Conservation (phyloP, 148 eudicot genomes). For the Diospyros lotus region DNA sequence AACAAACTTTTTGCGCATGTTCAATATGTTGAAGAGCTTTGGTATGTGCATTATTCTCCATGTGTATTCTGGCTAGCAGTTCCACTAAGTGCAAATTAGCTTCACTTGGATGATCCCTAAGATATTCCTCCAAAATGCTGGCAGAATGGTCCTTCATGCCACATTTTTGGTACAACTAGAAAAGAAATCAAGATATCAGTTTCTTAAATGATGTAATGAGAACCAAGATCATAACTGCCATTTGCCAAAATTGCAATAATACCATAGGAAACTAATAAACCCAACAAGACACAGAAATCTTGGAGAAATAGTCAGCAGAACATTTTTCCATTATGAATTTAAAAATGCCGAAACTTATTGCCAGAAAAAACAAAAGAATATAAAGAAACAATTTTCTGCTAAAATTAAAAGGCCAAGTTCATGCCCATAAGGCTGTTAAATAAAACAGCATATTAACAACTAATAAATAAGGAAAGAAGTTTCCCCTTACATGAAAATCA, state of each 20-base stretch:
- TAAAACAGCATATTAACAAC: neutral
- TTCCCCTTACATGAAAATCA: neutral
- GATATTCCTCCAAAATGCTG: slow-evolving; percentile 53
- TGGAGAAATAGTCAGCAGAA: too few relatives aligned
- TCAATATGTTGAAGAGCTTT: slow-evolving; percentile 78
- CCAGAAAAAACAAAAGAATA: neutral
- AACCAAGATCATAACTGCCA: neutral
- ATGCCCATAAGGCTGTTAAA: neutral
- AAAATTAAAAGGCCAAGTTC: neutral
- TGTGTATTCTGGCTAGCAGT: slow-evolving; percentile 52
- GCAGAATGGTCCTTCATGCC: slow-evolving; percentile 53
- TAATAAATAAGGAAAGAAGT: neutral
- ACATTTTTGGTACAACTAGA: slow-evolving; percentile 61
- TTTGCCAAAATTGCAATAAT: neutral
- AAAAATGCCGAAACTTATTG: neutral
- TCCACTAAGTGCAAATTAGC: slow-evolving; percentile 51
- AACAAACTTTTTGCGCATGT: slow-evolving; percentile 35
- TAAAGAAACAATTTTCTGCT: neutral
- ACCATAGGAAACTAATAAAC: too few relatives aligned
- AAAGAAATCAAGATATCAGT: slow-evolving; percentile 12
- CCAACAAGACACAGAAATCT: too few relatives aligned
- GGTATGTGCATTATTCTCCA: slow-evolving; percentile 40
- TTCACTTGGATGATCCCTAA: slow-evolving; percentile 48
- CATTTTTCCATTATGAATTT: too few relatives aligned
- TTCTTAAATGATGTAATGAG: neutral